Percentiles rank a stretch among this genome's conserved stretches.
Evolutionary conservation across 2,329 filamentous ascomycete species (phyloP).

Genomic region (Thielaviopsis musarum): DNA sequence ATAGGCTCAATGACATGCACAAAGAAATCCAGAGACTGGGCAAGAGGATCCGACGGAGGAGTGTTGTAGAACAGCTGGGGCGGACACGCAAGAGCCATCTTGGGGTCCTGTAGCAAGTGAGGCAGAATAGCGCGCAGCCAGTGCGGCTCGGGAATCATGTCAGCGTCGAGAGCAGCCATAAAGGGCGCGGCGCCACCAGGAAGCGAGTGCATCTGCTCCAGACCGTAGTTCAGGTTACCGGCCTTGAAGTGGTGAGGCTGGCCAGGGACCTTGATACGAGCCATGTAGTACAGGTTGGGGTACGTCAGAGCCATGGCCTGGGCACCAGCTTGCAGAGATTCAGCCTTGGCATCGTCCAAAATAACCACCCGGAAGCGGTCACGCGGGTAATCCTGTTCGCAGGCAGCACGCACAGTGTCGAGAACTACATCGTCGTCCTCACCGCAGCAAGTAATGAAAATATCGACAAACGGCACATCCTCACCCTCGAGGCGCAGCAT

Average conservation of each 20-base stretch:
- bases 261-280: slow-evolving; percentile 31
- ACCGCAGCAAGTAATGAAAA: slow-evolving; percentile 40
- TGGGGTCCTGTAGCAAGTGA: slow-evolving; percentile 39
- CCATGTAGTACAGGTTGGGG: slow-evolving; percentile 35
- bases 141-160: slow-evolving; percentile 47
- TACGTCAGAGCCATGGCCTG: slow-evolving; percentile 23
- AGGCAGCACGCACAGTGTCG: slow-evolving; percentile 39
- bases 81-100: slow-evolving; percentile 41
- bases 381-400: slow-evolving; percentile 35
- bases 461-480: slow-evolving; percentile 36
- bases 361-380: slow-evolving; percentile 37
- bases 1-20: slow-evolving; percentile 35
- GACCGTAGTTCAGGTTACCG: slow-evolving; percentile 45
- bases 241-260: slow-evolving; percentile 44
- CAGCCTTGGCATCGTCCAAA: slow-evolving; percentile 36
- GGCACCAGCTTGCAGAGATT: slow-evolving; percentile 24
- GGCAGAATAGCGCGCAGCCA: slow-evolving; percentile 44
- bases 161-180: slow-evolving; percentile 47
- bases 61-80: slow-evolving; percentile 48
- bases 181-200: slow-evolving; percentile 38
- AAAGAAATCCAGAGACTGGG: slow-evolving; percentile 41
- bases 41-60: slow-evolving; percentile 38
- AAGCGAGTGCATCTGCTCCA: slow-evolving; percentile 31
- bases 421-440: slow-evolving; percentile 39
- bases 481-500: slow-evolving; percentile 34